Evolutionary conservation across 2,329 filamentous ascomycete genomes (phyloP).

Genomic region (Chrysoporthe austroafricana): DNA sequence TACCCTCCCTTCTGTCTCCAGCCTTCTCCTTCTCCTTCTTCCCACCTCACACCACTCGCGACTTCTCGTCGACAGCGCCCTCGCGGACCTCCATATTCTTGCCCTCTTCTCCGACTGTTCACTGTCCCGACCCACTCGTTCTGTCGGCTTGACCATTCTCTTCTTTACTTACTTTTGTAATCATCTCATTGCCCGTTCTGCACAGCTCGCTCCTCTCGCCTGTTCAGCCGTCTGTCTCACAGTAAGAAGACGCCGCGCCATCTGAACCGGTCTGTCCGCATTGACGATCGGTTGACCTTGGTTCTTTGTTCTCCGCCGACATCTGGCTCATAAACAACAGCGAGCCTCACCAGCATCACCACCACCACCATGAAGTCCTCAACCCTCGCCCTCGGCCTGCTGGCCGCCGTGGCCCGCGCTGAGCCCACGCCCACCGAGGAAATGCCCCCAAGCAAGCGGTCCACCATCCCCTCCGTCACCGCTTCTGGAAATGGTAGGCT

Average conservation of each 20-base stretch:
- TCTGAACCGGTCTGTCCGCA: background rate
- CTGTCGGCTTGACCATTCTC: background rate
- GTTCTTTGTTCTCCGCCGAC: background rate
- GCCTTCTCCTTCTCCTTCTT: background rate
- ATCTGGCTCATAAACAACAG: background rate
- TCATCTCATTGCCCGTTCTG: background rate
- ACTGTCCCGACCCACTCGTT: constrained; percentile 8
- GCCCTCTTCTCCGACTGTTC: background rate
- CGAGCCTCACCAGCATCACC: background rate
- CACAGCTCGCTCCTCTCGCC: background rate
- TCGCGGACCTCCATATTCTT: background rate
- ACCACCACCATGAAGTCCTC: constrained; percentile 53
- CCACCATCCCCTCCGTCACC: constrained; percentile 53
- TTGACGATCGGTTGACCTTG: background rate
- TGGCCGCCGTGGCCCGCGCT: constrained; percentile 51
- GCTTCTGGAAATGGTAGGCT: constrained; percentile 60
- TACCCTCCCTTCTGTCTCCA: background rate
- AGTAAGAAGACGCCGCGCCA: background rate
- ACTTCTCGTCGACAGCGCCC: background rate
- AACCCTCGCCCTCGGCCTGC: constrained; percentile 52
- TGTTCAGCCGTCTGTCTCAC: background rate
- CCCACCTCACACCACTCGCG: background rate
- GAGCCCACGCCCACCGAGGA: constrained; percentile 55
- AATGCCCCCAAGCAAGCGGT: constrained; percentile 54
- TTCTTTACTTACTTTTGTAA: constrained; percentile 2